These are phyloP conservation scores for Obelidium mucronatum DNA, from an alignment of 192 early-diverging fungal genomes.

Conservation along the genomic window DNA sequence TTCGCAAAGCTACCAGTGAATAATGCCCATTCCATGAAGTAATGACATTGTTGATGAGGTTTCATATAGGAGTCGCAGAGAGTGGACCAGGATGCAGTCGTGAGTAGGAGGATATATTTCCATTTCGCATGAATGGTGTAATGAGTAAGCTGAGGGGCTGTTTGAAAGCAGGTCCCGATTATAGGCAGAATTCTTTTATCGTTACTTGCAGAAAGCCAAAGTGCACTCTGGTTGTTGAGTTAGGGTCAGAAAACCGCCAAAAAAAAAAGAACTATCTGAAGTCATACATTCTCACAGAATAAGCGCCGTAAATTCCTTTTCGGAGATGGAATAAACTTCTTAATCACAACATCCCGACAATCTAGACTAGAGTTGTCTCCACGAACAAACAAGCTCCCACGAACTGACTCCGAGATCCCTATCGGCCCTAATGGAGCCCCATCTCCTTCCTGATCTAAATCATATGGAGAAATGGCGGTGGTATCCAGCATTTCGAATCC, in stretches of 20 bases:
- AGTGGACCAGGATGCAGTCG: conserved; percentile 34
- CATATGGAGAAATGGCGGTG: conserved; percentile 23
- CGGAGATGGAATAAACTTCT: conserved; percentile 5
- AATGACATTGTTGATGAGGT: conserved; percentile 39
- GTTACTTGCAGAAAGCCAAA: conserved; percentile 16
- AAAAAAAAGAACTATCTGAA: conserved; percentile 12
- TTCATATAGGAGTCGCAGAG: conserved; percentile 35
- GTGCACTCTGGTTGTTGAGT: background rate
- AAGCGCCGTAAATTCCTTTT: background rate
- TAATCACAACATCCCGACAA: conserved; percentile 23
- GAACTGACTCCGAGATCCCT: conserved; percentile 25
- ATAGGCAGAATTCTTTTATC: conserved; percentile 9
- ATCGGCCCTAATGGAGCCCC: conserved; percentile 34
- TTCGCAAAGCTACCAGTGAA: conserved; percentile 39
- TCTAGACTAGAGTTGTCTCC: background rate
- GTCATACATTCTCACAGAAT: conserved; percentile 12
- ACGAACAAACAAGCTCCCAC: conserved; percentile 7
- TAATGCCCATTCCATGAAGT: conserved; percentile 34
- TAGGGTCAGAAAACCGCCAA: background rate
- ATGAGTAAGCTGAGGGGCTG: conserved; percentile 23
- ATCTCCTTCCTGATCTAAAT: conserved; percentile 42
- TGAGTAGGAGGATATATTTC: conserved; percentile 32
- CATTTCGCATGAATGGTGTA: conserved; percentile 34
- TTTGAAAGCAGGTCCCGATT: conserved; percentile 8
- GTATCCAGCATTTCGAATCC: background rate